Conservation (phyloP, 2,329 filamentous ascomycete species). For the Corniculantispora saksenae region DNA sequence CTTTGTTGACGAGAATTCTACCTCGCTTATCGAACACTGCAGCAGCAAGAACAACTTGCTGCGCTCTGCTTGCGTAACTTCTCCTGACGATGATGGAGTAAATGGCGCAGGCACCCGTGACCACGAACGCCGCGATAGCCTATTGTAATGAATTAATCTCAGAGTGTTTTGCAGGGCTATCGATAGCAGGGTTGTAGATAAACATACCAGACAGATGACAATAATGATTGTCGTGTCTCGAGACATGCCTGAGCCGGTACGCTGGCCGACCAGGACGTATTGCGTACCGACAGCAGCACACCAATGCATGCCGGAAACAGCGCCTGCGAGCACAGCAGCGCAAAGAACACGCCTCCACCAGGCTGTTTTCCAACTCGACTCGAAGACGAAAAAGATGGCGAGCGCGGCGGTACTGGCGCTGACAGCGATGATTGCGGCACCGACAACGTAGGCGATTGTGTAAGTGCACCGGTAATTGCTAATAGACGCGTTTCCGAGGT, state of each 20-base stretch:
- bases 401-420: conserved; percentile 70
- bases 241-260: conserved; percentile 45
- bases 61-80: conserved; percentile 58
- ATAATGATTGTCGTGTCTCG: conserved; percentile 71
- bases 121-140: conserved; percentile 58
- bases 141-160: background rate
- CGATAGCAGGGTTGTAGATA: background rate
- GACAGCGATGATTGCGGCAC: conserved; percentile 71
- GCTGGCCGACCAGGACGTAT: conserved; percentile 56
- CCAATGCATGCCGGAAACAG: conserved; percentile 88
- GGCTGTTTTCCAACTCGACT: conserved; percentile 73
- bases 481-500: conserved; percentile 81
- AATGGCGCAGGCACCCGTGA: conserved; percentile 57
- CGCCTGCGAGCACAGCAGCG: conserved; percentile 67
- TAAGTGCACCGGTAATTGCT: conserved; percentile 73
- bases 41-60: conserved; percentile 60
- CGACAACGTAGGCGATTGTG: conserved; percentile 59
- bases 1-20: conserved; percentile 67
- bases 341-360: conserved; percentile 74
- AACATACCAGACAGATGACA: conserved; percentile 59
- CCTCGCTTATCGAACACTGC: conserved; percentile 69
- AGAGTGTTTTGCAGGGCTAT: background rate
- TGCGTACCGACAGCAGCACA: conserved; percentile 70
- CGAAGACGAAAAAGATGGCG: conserved; percentile 75
- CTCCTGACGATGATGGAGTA: conserved; percentile 54